phyloP scores from a whole-genome alignment of 768 basidiomycete genomes.

The Hericium rajendrae region DNA sequence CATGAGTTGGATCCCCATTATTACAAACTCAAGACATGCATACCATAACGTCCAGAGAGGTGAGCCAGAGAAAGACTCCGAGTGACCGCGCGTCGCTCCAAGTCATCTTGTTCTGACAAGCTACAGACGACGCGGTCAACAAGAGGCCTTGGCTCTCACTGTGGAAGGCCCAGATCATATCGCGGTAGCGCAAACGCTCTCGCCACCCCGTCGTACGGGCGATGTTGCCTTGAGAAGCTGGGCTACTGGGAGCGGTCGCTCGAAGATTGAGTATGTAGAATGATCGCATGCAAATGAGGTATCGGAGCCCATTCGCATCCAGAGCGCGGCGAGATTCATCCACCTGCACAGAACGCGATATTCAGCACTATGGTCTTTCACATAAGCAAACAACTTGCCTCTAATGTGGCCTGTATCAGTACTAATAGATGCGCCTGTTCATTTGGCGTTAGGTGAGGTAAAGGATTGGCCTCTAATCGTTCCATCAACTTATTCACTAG shows the following conservation, averaged over 20 bases:
- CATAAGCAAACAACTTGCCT: slow-evolving; percentile 39
- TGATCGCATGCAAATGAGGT: slow-evolving; percentile 85
- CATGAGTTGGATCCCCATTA: background rate
- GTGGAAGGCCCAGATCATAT: slow-evolving; percentile 96
- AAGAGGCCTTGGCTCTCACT: slow-evolving; percentile 89
- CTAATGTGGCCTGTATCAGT: slow-evolving; percentile 78
- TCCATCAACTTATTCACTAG: slow-evolving; percentile 54
- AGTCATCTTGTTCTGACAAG: slow-evolving; percentile 77
- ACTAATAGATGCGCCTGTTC: slow-evolving; percentile 81
- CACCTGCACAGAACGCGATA: slow-evolving; percentile 38
- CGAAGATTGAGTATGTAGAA: slow-evolving; percentile 80
- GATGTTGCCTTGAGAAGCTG: slow-evolving; percentile 30
- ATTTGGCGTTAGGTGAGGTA: slow-evolving; percentile 65
- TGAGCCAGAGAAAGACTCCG: slow-evolving; percentile 85
- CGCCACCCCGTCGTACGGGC: slow-evolving; percentile 47
- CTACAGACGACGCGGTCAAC: slow-evolving; percentile 54
- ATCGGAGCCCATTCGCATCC: slow-evolving; percentile 87
- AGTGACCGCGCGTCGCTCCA: slow-evolving; percentile 85
- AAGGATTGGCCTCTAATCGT: slow-evolving; percentile 48
- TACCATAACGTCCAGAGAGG: slow-evolving; percentile 70
- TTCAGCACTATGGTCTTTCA: background rate
- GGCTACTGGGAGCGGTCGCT: slow-evolving; percentile 38
- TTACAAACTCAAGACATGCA: slow-evolving; percentile 15
- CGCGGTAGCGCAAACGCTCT: slow-evolving; percentile 80
- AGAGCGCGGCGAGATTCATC: slow-evolving; percentile 86